Base-by-base conservation (phyloP, 805 yeast species). In the Candida montana region DNA sequence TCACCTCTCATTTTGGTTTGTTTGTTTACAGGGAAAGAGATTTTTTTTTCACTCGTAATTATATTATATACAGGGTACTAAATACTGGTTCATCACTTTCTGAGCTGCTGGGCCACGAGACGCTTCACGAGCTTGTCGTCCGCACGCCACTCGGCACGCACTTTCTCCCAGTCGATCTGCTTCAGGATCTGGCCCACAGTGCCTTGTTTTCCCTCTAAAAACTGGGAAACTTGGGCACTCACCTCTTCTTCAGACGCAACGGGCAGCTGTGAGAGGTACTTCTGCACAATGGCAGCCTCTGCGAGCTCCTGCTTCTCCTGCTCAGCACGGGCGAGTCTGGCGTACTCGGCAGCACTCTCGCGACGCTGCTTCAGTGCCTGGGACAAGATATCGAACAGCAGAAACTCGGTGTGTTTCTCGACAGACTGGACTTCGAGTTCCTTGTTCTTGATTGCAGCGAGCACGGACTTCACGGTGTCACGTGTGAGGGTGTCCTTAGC, bases 221-320 rank as follows among this genome's bases (percentile, higher is more conserved):
- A 40, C 2, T 48, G 51, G 7, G 39, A 26, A 4, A 69, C 67
- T 31, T 59, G 61, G 2, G 42, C 40, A 26, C 67, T 68, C 27
- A 73, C 49, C 37, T 73, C 73, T 35, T 64, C 74, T 28, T 65
- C 67, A 3, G 74, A 60, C 1, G 81, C 71, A 15, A 77, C 71
- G 8, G 79, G 76, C 18, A 79, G 56, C 23, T 58, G 50, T 2
- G 45, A 36, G 35, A 69, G 51, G 37, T 76, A 70, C 13, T 54
- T 49, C 21, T 69, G 49, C 32, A 80, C 66, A 27, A 76, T 54
- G 0, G 46, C 57, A 23, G 69, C 51, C 57, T 79, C 83, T 16
- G 58, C 54, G 18, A 56, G 50, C 58, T 80, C 86, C 40, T 68
- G 70, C n/a, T 67, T 72, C 2, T 71, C 80, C 45, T 79, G 59